Conservation (phyloP, 176 grass and related monocot species). For the Cocos nucifera region DNA sequence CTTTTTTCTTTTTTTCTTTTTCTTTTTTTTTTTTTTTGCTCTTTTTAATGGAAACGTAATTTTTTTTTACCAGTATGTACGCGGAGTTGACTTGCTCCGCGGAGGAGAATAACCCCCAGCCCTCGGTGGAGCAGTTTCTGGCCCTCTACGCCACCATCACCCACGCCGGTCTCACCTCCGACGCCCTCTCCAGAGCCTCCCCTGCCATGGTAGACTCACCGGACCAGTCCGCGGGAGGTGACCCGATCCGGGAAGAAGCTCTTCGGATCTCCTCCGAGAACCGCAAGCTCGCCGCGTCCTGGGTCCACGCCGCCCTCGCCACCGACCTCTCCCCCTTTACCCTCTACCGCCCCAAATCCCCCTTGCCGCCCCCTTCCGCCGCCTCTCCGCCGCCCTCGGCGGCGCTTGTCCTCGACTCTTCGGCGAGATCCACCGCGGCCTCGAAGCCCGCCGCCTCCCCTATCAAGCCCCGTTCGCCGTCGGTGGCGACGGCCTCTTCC, state of each 20-base stretch:
- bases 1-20: no score
- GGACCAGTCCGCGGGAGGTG: not conserved
- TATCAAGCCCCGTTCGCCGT: constrained; percentile 22
- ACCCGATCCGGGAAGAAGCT: constrained; percentile 26
- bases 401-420: constrained; percentile 31
- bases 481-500: not conserved
- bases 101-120: constrained; percentile 26
- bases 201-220: constrained; percentile 15
- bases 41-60: no score
- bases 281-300: constrained; percentile 44
- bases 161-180: not conserved
- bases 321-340: constrained; percentile 71
- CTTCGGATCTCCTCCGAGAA: constrained; percentile 34
- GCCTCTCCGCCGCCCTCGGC: constrained; percentile 29
- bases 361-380: not conserved
- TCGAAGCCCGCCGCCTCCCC: constrained; percentile 21
- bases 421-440: constrained; percentile 27
- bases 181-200: constrained; percentile 20
- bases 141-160: constrained; percentile 20
- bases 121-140: constrained; percentile 42
- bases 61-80: no score
- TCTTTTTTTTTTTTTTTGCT: no score
- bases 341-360: constrained; percentile 48
- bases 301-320: constrained; percentile 71
- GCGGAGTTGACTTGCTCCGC: constrained; percentile 16